Evolutionary conservation across 192 early-diverging fungal species (phyloP).

Genomic region (Backusella tuberculispora): DNA sequence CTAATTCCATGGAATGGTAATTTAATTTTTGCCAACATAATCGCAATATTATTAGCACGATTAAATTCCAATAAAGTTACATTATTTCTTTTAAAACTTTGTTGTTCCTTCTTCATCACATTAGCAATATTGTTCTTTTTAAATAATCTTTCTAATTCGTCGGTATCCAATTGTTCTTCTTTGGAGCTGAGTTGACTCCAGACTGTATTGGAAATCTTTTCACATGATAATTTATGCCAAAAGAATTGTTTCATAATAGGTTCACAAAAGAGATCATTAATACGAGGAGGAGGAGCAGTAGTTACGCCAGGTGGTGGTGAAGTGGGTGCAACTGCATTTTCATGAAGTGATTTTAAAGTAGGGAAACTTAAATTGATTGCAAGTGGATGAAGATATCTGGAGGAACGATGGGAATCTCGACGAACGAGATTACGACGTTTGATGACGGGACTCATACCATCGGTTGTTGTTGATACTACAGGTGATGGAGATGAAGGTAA

Average conservation of each 20-base stretch:
- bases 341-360: conserved; percentile 34
- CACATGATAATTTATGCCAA: conserved; percentile 55
- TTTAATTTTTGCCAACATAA: conserved; percentile 58
- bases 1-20: conserved; percentile 55
- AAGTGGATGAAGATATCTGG: conserved; percentile 28
- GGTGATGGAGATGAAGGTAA: background rate
- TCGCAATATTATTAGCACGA: conserved; percentile 63
- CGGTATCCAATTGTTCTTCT: conserved; percentile 36
- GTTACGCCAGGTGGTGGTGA: background rate
- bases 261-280: background rate
- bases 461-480: background rate
- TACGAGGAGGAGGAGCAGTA: background rate
- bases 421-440: background rate
- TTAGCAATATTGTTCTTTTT: conserved; percentile 41
- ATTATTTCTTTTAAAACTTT: conserved; percentile 38
- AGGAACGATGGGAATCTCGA: conserved; percentile 12
- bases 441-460: background rate
- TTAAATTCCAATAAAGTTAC: conserved; percentile 53
- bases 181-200: conserved; percentile 48
- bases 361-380: conserved; percentile 32
- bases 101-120: conserved; percentile 27
- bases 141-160: conserved; percentile 53
- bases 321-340: conserved; percentile 9
- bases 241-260: conserved; percentile 46
- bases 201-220: conserved; percentile 49